Evolutionary conservation across 164 flowering plant species (phyloP).

Genomic region (Liriodendron chinense): DNA sequence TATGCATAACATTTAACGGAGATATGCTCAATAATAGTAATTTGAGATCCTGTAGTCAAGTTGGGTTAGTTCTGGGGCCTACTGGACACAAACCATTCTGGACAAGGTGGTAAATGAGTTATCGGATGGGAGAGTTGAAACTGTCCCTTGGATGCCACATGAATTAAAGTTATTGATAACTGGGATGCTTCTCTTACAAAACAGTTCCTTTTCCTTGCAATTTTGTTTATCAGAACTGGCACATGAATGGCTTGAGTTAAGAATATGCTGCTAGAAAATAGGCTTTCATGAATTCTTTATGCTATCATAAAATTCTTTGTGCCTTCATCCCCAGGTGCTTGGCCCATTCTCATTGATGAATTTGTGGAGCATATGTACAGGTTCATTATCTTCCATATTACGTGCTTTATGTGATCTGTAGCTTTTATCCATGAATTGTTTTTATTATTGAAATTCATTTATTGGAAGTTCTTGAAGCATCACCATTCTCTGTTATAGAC

Average conservation of each 20-base stretch:
- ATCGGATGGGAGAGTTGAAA: not conserved
- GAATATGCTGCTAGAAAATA: not conserved
- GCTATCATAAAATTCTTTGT: not conserved
- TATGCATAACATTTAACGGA: not conserved
- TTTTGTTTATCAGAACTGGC: not conserved
- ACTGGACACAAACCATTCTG: not conserved
- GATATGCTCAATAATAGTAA: not conserved
- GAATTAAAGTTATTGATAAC: not conserved
- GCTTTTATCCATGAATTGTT: constrained; percentile 1
- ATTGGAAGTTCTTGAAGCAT: not conserved
- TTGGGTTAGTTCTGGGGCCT: too few species aligned
- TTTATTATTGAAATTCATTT: not conserved
- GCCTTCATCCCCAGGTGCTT: constrained; percentile 59
- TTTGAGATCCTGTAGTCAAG: not conserved
- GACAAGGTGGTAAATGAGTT: not conserved
- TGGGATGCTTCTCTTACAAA: not conserved
- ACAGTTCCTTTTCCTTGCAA: not conserved
- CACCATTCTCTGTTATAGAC: too few species aligned
- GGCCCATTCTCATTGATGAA: constrained; percentile 94
- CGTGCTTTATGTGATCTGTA: not conserved
- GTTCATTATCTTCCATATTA: constrained; percentile 28
- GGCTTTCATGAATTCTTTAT: not conserved
- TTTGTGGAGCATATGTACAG: constrained; percentile 96
- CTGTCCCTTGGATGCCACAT: not conserved
- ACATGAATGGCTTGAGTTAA: not conserved